phyloP scores from a whole-genome alignment of 192 early-diverging fungal species.

The Linnemannia hyalina region DNA sequence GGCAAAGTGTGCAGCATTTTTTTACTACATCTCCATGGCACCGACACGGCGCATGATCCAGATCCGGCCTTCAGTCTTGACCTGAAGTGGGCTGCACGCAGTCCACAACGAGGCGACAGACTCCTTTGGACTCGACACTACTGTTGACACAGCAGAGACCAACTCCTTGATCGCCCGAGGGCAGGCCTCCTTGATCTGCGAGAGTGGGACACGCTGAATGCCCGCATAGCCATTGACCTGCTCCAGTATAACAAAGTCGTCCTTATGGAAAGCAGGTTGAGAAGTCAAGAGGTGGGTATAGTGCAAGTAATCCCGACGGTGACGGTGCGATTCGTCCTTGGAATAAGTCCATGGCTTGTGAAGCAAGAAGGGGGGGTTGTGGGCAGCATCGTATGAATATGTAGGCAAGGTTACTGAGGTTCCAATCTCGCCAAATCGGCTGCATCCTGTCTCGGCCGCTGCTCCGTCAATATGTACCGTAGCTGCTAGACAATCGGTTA shows the following conservation, averaged over 20 bases:
- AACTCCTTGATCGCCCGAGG: not conserved
- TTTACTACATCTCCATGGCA: conserved; percentile 4
- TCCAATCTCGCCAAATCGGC: conserved; percentile 77
- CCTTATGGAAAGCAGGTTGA: conserved; percentile 53
- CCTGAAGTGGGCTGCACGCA: conserved; percentile 38
- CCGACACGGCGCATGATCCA: conserved; percentile 48
- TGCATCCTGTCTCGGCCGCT: conserved; percentile 87
- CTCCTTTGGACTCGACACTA: not conserved
- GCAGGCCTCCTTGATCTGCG: conserved; percentile 19
- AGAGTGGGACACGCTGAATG: conserved; percentile 2
- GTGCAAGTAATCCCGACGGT: conserved; percentile 55
- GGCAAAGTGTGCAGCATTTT: not conserved
- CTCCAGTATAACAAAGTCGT: conserved; percentile 53
- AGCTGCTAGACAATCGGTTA: conserved; percentile 28
- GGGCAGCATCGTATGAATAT: not conserved
- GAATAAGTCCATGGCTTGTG: conserved; percentile 72
- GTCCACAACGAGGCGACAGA: conserved; percentile 14
- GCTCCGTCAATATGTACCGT: conserved; percentile 78
- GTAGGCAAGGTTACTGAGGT: not conserved
- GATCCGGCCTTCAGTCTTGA: conserved; percentile 36
- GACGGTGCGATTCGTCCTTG: conserved; percentile 73
- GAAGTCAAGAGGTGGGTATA: conserved; percentile 70
- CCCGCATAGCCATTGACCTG: conserved; percentile 61
- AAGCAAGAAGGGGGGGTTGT: not conserved
- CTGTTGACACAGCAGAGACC: not conserved